phyloP scores from a whole-genome alignment of 306 rosid genomes.

The Casuarina cunninghamiana region DNA sequence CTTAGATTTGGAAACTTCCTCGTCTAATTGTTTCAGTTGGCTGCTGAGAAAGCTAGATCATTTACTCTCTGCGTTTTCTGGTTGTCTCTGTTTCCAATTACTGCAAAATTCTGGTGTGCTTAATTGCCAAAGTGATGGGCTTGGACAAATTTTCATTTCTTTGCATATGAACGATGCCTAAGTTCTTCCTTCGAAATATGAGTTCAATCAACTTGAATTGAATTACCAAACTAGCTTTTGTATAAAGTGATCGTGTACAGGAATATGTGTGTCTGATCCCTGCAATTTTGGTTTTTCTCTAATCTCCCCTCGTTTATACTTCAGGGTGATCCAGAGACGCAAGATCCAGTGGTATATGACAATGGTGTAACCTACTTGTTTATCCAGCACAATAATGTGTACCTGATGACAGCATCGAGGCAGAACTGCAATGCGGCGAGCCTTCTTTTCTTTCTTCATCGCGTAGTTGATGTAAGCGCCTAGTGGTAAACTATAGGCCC shows the following conservation, averaged over 20 bases:
- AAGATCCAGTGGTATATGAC: constrained; percentile 87
- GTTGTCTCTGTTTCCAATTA: constrained; percentile 1
- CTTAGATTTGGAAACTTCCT: background rate
- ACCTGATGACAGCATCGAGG: constrained; percentile 84
- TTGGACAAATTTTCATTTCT: background rate
- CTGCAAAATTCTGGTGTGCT: background rate
- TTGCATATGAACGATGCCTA: background rate
- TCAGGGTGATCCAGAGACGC: constrained; percentile 94
- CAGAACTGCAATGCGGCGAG: constrained; percentile 99
- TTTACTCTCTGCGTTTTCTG: background rate
- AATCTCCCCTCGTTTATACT: constrained; percentile 20
- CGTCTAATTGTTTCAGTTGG: background rate
- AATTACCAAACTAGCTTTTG: background rate
- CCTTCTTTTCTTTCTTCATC: constrained; percentile 86
- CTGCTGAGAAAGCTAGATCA: background rate
- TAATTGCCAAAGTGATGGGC: background rate
- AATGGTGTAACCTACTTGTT: constrained; percentile 92
- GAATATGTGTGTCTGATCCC: background rate
- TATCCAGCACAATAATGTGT: constrained; percentile 92
- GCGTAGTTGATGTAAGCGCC: constrained; percentile 78
- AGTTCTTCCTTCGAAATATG: background rate
- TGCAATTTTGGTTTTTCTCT: background rate
- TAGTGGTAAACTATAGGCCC: constrained; percentile 17
- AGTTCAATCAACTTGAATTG: background rate
- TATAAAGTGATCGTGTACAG: background rate